Conservation (phyloP, 2,329 filamentous ascomycete genomes). For the Epichloe gansuensis region DNA sequence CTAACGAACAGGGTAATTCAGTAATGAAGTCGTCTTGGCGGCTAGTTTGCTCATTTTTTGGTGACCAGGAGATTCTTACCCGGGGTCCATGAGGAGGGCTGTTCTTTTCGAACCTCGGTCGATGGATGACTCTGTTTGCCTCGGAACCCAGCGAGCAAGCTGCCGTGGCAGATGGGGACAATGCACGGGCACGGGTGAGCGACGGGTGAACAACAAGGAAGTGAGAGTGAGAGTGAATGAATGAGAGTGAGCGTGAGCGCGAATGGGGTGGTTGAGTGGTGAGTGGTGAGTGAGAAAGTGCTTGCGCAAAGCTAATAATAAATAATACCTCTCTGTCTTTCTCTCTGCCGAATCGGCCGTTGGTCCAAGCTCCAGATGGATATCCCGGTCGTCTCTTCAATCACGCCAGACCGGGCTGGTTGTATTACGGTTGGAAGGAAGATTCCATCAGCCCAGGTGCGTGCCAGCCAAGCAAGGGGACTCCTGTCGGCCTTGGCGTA, state of each 20-base stretch:
- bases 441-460: too few relatives aligned
- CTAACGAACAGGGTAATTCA: constrained; percentile 13
- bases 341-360: background rate
- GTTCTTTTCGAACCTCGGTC: background rate
- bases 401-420: too few relatives aligned
- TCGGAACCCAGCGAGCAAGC: too few relatives aligned
- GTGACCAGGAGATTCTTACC: constrained; percentile 9
- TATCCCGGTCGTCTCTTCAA: too few relatives aligned
- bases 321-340: too few relatives aligned
- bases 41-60: background rate
- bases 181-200: background rate
- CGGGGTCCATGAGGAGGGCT: constrained; percentile 15
- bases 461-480: too few relatives aligned
- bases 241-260: background rate
- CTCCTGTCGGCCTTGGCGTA: too few relatives aligned
- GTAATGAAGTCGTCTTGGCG: background rate
- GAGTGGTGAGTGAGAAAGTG: background rate
- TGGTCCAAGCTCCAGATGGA: background rate
- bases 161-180: too few relatives aligned
- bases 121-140: too few relatives aligned
- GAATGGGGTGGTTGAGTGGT: background rate
- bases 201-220: background rate
- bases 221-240: background rate
- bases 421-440: too few relatives aligned
- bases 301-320: background rate